These are phyloP conservation scores for Myriangium duriaei DNA, from an alignment of 2,329 filamentous ascomycete species.

Conservation along the genomic window DNA sequence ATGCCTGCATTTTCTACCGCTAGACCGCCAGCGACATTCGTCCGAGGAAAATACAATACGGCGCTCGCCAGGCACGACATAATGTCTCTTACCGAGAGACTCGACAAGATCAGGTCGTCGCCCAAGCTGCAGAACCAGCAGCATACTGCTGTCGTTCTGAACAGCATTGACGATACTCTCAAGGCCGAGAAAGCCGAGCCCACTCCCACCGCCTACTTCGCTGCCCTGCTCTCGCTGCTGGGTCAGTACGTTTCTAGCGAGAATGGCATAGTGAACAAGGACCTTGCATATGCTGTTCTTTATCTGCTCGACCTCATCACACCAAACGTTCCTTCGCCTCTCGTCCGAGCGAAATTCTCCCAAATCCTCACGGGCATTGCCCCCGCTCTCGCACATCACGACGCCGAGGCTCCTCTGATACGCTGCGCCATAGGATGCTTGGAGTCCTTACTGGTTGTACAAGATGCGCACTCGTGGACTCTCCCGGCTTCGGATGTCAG, in stretches of 20 bases:
- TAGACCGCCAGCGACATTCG: background rate
- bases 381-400: slow-evolving; percentile 64
- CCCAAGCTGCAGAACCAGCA: slow-evolving; percentile 93
- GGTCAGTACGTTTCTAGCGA: slow-evolving; percentile 56
- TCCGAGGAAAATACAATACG: background rate
- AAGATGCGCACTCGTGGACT: slow-evolving; percentile 81
- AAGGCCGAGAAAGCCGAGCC: slow-evolving; percentile 73
- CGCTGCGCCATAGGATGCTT: slow-evolving; percentile 84
- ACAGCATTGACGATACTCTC: slow-evolving; percentile 85
- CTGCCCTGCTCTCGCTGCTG: slow-evolving; percentile 80
- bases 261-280: slow-evolving; percentile 60
- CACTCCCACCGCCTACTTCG: slow-evolving; percentile 86
- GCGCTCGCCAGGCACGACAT: slow-evolving; percentile 7
- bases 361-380: slow-evolving; percentile 81
- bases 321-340: slow-evolving; percentile 67
- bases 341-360: slow-evolving; percentile 88
- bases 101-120: slow-evolving; percentile 86
- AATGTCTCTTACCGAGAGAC: slow-evolving; percentile 69
- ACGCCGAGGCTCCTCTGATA: slow-evolving; percentile 77
- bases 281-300: slow-evolving; percentile 73
- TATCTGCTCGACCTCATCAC: slow-evolving; percentile 93
- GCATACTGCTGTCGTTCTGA: slow-evolving; percentile 79
- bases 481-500: slow-evolving; percentile 71
- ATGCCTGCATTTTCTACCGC: background rate
- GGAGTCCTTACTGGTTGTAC: slow-evolving; percentile 79